Base-by-base conservation (phyloP, 805 yeast species). In the Ogataea parapolymorpha region DNA sequence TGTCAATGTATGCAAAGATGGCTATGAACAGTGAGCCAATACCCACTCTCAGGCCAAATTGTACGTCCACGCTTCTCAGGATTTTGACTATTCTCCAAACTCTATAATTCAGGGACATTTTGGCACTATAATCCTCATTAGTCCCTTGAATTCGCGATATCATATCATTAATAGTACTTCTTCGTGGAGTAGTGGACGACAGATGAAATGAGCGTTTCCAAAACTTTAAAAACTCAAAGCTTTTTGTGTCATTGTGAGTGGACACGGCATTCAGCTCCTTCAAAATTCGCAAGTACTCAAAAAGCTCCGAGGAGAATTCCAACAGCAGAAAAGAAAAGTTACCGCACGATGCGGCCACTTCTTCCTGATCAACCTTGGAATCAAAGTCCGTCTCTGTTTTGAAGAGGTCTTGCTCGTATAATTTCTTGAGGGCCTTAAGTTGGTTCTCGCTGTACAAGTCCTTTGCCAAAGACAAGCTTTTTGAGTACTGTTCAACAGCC, bases 301-400 rank as follows among this genome's bases (percentile, higher is more conserved):
- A 55, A 36, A 85, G 60, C 46, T 83, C 89, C 26, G 67, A 66
- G 1, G 87, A 79, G 49, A 78, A 79, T 41, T 82, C 77, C 3
- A 77, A 74, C 27, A 87, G 57, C 17, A 84, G 68, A 26, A 80
- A 75, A 2, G 90, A 72, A 55, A 85, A 85, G 56, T 85, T 84
- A 1, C 90, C 91, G 65, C 93, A 85, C 33, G 85, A 76, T 0
- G 95, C 95, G 1, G 90, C 85, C 3, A 85, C 83, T 49, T 84
- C 89, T 61, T 85, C 95, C 51, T 82, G 84, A 45, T 80, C 82
- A 1, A 82, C 70, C 45, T 70, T 74, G 29, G 70, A 59, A 18
- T 61, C 59, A 55, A 54, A 63, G 36, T 64, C 67, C 2, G 55
- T 50, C 29, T 53, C 70, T 54, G 44, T 55, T 43, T 65, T 63